Conservation (phyloP, 1,284 basidiomycete species). For the Tylopilus sp. region DNA sequence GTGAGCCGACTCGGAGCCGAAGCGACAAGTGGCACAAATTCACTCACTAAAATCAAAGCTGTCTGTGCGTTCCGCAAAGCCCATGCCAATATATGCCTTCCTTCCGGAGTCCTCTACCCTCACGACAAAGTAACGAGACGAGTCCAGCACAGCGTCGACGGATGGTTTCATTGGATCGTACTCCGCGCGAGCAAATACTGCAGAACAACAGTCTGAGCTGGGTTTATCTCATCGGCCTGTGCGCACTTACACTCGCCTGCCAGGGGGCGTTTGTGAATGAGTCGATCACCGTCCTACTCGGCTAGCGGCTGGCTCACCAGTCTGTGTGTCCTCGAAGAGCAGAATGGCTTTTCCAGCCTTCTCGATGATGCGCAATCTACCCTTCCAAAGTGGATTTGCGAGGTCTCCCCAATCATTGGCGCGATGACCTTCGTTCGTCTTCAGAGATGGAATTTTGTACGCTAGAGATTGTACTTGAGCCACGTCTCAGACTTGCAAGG, state of each 20-base stretch:
- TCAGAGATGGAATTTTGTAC: slow-evolving; percentile 78
- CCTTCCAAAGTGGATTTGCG: slow-evolving; percentile 81
- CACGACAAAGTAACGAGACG: slow-evolving; percentile 92
- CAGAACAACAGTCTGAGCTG: slow-evolving; percentile 9
- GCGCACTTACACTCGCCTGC: slow-evolving; percentile 56
- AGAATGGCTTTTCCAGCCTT: slow-evolving; percentile 55
- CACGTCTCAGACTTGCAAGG: slow-evolving; percentile 11
- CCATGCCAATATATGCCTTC: slow-evolving; percentile 91
- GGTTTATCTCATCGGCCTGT: slow-evolving; percentile 7
- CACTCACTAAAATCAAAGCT: slow-evolving; percentile 88
- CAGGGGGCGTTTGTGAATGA: slow-evolving; percentile 5
- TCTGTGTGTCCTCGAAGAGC: slow-evolving; percentile 70
- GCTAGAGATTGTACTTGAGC: slow-evolving; percentile 43
- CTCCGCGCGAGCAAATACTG: slow-evolving; percentile 88
- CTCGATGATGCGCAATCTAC: slow-evolving; percentile 80
- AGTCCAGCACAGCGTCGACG: slow-evolving; percentile 94
- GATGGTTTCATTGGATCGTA: slow-evolving; percentile 79
- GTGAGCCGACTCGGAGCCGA: slow-evolving; percentile 3
- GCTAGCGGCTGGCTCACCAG: slow-evolving; percentile 45
- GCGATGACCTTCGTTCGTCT: slow-evolving; percentile 78
- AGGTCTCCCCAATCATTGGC: slow-evolving; percentile 86
- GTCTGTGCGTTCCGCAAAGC: slow-evolving; percentile 86
- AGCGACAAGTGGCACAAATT: background rate
- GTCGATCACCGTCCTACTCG: background rate
- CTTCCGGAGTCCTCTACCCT: slow-evolving; percentile 83